Evolutionary conservation across 2,329 filamentous ascomycete genomes (phyloP), one percentile per base, ranked within the genome.

Genomic region (Fusarium sp.): DNA sequence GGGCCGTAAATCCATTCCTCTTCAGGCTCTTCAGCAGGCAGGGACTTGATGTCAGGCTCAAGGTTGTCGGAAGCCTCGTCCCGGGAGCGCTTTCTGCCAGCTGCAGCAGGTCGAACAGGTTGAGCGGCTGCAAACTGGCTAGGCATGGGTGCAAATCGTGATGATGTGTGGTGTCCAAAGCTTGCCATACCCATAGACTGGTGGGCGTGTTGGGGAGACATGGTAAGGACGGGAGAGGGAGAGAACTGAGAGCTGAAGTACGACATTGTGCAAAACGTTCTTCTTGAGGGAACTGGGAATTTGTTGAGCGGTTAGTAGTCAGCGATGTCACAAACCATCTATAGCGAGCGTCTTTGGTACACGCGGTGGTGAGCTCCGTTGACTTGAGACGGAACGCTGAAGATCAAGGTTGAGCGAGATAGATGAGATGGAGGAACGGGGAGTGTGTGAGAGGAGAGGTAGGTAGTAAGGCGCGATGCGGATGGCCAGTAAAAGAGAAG

Each of bases 51-150:
- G 78, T 87, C 86, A 75, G 89, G 85, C 71, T 90, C 87, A 55
- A 92, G 88, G 73, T 93, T 92, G 68, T 86, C 82, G 27, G 86
- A 85, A 59, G 92, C 90, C 79, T 94, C 92, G 75, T 92, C 90
- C 76, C 92, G 87, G 67, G 91, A 93, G 72, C 92, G 90, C 82
- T 94, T 94, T 77, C 91, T 89, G 71, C 92, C 90, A 62, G 75
- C 70, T 27, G 69, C 63, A n/a, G 72, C 59, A 43, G 66, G 53
- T 30, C 74, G 72, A 20, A 59, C 82, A 79, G 80, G 63, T 30
- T 72, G 68, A 56, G 49, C 49, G 46, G 67, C 57, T 55, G 65
- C 60, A 66, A 69, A 70, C 47, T 72, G 62, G 53, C 59, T 71
- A 32, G 72, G 46, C 51, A 63, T 61, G 47, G 71, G 49, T 58